Base-by-base conservation (phyloP, 2,329 filamentous ascomycete species). In the Xylaria sp. region DNA sequence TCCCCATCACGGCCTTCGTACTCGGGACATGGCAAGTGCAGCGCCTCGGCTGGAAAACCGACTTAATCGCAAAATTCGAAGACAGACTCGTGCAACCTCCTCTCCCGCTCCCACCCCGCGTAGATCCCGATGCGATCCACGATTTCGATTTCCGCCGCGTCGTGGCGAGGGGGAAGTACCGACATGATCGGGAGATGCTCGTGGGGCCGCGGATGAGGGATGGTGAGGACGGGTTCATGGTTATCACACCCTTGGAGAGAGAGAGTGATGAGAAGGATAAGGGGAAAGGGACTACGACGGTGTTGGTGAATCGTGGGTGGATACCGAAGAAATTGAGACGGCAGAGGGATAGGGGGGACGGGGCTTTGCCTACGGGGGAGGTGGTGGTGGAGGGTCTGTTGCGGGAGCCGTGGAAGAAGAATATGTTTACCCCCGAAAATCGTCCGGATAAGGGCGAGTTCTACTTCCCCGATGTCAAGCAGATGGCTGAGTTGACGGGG, bases 11-110 rank as follows among this genome's bases (percentile, higher is more conserved):
- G 1, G 92, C 95, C 11, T 97, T 99, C 77, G 82, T 83, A 57
- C 88, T 99, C 15, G 95, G 95, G 31, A 92, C 92, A 67, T 99
- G 95, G 95, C 95, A 99, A 76, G 91, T 99, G 57, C 88, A 96
- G 76, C 90, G 95, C 11, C 86, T 99, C 1, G 87, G 89, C 61
- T 97, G 94, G 94, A 99, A 99, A 77, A 93, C 92, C 3, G 91
- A 96, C 47, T 83, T 99, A 12, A 89, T 99, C 64, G 92, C 94
- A 63, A 92, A 90, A 70, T 92, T 92, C 77, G 95, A 98, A 79
- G 94, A 99, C 81, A 91, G 94, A 4, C 85, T 99, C 37, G 85
- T 97, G 42, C 91, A 91, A 60, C 85, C 90, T 17, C 95, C 95
- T 0, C 82, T 99, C 0, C 94, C 94, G 0, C 82, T 99, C 0